These are phyloP conservation scores for Pseudogymnoascus sp. DNA, from an alignment of 2,329 filamentous ascomycete genomes.

Conservation along the genomic window DNA sequence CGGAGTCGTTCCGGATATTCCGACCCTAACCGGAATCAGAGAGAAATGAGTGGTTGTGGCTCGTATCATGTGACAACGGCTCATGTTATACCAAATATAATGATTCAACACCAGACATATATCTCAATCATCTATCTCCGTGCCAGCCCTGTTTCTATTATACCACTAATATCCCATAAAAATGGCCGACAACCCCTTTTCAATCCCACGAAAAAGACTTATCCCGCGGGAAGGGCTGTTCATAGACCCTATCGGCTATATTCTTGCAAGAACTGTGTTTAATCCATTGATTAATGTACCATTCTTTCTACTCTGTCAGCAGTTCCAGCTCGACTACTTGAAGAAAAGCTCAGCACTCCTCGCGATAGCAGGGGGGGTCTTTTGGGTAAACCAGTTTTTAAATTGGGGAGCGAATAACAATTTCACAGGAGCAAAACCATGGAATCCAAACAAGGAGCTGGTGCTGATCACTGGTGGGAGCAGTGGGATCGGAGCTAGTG, in stretches of 20 bases:
- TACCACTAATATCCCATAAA: not conserved
- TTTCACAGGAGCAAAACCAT: not conserved
- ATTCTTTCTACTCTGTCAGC: not conserved
- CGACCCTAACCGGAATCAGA: not conserved
- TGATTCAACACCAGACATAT: not conserved
- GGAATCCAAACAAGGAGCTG: not conserved
- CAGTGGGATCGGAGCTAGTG: not conserved
- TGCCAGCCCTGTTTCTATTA: not conserved
- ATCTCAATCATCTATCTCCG: not conserved
- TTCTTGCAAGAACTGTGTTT: not conserved
- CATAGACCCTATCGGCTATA: not conserved
- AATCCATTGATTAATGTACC: not conserved
- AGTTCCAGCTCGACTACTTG: not conserved
- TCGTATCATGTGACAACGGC: not conserved
- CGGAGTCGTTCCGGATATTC: not conserved
- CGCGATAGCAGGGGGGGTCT: not conserved
- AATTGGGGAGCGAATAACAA: not conserved
- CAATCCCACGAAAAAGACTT: not conserved
- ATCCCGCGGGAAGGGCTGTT: not conserved
- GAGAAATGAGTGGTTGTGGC: not conserved
- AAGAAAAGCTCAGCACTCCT: not conserved
- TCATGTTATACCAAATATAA: not conserved
- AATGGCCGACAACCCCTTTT: not conserved
- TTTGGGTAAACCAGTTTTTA: not conserved
- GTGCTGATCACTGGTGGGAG: conserved; percentile 5